These are phyloP conservation scores for Nasturtium officinale DNA, from an alignment of 345 rosid species.

Conservation along the genomic window DNA sequence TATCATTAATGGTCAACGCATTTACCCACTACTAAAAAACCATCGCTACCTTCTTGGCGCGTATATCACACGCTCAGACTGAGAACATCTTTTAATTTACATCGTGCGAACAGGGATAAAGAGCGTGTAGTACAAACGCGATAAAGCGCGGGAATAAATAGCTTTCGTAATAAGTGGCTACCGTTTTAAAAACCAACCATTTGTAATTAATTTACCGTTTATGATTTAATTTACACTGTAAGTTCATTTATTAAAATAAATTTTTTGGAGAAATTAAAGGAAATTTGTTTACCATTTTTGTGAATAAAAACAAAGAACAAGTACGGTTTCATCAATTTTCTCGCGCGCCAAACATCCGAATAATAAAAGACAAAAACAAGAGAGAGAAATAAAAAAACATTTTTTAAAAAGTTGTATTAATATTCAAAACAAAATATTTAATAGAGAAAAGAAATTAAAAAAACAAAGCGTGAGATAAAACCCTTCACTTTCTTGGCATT, in stretches of 20 bases:
- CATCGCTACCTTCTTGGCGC: not conserved
- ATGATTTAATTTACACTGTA: constrained; percentile 8
- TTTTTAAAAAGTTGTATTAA: not conserved
- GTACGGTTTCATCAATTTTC: constrained; percentile 46
- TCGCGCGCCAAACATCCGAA: constrained; percentile 47
- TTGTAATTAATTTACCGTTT: not conserved
- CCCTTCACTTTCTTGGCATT: constrained; percentile 53
- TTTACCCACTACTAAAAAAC: constrained; percentile 1
- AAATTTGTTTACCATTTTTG: constrained; percentile 23
- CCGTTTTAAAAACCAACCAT: not conserved
- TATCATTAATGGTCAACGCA: constrained; percentile 40
- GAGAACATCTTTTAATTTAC: not conserved
- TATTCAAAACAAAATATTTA: not conserved
- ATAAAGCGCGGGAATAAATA: not conserved
- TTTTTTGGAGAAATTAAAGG: not conserved
- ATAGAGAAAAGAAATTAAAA: not conserved
- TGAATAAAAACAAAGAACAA: constrained; percentile 43
- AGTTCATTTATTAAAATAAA: not conserved
- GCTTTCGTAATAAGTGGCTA: constrained; percentile 8
- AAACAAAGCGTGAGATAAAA: constrained; percentile 65
- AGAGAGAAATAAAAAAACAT: not conserved
- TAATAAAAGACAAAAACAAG: constrained; percentile 29
- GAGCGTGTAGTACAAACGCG: not conserved
- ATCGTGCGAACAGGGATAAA: constrained; percentile 33
- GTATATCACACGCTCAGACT: not conserved